Conservation (phyloP, 805 yeast species). For the Torulaspora gathmanii region DNA sequence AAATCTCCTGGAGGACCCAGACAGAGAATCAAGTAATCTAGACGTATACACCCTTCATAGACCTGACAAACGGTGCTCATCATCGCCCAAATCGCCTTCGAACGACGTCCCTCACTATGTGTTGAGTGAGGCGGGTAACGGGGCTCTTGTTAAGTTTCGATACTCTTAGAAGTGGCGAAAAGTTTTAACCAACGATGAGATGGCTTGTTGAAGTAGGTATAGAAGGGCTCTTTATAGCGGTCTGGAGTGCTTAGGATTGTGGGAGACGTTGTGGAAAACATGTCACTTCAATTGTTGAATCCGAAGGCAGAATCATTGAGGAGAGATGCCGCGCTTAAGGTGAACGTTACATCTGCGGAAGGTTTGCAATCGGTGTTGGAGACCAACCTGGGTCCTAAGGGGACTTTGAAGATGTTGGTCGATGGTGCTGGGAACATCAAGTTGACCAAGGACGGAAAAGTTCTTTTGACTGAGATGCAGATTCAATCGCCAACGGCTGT, state of each 20-base stretch:
- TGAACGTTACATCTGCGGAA: constrained; percentile 92
- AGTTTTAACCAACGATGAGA: constrained; percentile 1
- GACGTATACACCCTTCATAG: constrained; percentile 3
- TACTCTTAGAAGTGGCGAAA: constrained; percentile 1
- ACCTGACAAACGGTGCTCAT: neutral
- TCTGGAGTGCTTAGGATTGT: neutral
- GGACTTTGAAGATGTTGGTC: constrained; percentile 92
- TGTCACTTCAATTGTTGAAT: constrained; percentile 80
- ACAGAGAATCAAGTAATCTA: constrained; percentile 42
- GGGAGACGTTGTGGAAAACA: constrained; percentile 11
- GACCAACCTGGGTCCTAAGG: constrained; percentile 93
- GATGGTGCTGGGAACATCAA: constrained; percentile 96
- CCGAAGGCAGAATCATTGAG: constrained; percentile 98
- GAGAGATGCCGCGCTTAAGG: constrained; percentile 91
- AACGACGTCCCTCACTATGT: no score
- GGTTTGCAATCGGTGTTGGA: constrained; percentile 91
- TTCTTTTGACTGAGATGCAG: constrained; percentile 91
- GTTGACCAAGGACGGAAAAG: constrained; percentile 96
- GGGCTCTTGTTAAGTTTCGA: neutral
- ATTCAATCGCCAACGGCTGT: constrained; percentile 88
- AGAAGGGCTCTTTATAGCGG: neutral
- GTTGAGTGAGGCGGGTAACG: neutral
- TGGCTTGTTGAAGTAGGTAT: neutral
- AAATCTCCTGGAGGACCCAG: constrained; percentile 87
- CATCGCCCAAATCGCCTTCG: neutral